Conservation (phyloP, 257 asterid species). For the Mentha longifolia region DNA sequence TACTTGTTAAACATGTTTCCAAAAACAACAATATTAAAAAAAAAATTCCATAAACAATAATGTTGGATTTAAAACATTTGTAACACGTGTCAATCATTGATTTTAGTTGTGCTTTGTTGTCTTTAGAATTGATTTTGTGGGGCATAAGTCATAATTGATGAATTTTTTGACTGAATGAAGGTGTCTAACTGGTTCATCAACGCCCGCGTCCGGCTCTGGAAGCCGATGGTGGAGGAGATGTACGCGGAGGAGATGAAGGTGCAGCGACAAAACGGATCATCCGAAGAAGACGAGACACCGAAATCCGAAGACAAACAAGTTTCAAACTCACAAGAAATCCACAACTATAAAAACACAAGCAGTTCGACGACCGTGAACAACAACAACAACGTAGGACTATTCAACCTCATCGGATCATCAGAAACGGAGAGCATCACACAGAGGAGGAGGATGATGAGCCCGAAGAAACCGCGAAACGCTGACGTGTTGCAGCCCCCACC, state of each 20-base stretch:
- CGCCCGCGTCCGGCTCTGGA: conserved; percentile 90
- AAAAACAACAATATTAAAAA: no score
- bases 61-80: no score
- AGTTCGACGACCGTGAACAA: conserved; percentile 10
- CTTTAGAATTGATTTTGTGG: no score
- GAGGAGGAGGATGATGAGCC: conserved; percentile 43
- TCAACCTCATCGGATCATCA: conserved; percentile 43
- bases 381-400: conserved; percentile 36
- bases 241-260: conserved; percentile 73
- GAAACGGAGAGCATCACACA: neutral
- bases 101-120: no score
- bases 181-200: conserved; percentile 97
- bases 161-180: conserved; percentile 31
- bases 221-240: conserved; percentile 99
- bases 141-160: neutral
- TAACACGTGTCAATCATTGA: no score
- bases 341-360: no score
- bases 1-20: no score
- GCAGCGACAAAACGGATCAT: conserved; percentile 46
- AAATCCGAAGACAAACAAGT: conserved; percentile 43
- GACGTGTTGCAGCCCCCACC: conserved; percentile 28
- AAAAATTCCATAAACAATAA: no score
- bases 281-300: conserved; percentile 39
- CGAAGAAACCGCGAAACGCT: conserved; percentile 56
- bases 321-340: conserved; percentile 41